Conservation (phyloP, 768 basidiomycete species). For the Russula sp. region DNA sequence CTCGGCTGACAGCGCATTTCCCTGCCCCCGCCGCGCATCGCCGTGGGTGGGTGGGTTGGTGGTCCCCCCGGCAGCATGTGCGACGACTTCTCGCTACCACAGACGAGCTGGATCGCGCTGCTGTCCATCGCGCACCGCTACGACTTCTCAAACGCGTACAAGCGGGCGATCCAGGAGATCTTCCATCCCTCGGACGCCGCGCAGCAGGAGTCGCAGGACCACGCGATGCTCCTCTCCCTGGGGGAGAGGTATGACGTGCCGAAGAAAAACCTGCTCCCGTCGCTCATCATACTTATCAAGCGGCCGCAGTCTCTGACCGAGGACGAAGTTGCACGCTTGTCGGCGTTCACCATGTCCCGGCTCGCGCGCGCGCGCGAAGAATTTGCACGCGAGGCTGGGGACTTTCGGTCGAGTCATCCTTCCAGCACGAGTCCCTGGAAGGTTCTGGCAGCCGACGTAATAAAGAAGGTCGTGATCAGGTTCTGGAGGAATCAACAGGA, state of each 20-base stretch:
- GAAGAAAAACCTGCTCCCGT: background rate
- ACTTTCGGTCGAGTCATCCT: too few species aligned
- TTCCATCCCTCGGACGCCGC: background rate
- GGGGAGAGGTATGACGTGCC: conserved; percentile 13
- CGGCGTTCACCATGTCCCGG: conserved; percentile 11
- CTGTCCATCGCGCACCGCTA: conserved; percentile 14
- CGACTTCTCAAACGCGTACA: conserved; percentile 13
- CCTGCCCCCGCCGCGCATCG: background rate
- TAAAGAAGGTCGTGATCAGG: background rate
- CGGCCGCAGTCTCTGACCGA: conserved; percentile 5
- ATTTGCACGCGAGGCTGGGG: too few species aligned
- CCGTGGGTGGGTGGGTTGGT: background rate
- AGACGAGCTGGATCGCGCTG: conserved; percentile 11
- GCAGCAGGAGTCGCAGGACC: background rate
- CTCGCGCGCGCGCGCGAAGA: conserved; percentile 16
- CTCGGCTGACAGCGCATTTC: background rate
- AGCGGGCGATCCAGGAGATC: conserved; percentile 13
- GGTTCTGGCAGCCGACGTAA: background rate
- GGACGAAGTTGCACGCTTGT: conserved; percentile 4
- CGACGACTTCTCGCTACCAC: conserved; percentile 11
- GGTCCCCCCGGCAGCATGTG: conserved; percentile 3
- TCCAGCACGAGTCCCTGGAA: too few species aligned
- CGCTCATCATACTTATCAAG: background rate
- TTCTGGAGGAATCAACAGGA: conserved; percentile 1
- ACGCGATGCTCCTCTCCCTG: conserved; percentile 3